Evolutionary conservation across 805 yeast genomes (phyloP).

Genomic region (Teunomyces atbi): DNA sequence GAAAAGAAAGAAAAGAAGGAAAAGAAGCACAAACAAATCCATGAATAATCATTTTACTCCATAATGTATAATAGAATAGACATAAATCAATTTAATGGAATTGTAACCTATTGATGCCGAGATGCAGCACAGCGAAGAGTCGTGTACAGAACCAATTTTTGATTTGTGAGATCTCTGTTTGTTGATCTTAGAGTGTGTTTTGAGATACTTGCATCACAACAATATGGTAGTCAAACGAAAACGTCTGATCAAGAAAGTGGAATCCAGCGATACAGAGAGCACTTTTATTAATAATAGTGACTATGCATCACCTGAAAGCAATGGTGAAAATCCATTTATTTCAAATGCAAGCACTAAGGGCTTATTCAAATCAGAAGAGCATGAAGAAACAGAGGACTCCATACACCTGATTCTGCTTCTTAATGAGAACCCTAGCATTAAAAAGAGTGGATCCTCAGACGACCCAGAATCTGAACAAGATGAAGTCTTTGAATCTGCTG

Average conservation of each 20-base stretch:
- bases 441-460: not conserved
- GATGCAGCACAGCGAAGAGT: not conserved
- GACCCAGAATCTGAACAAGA: not conserved
- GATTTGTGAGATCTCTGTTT: not conserved
- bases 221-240: slow-evolving; percentile 11
- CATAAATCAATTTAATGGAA: not conserved
- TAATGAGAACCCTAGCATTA: not conserved
- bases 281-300: slow-evolving; percentile 44
- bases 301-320: slow-evolving; percentile 12
- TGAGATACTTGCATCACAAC: not conserved
- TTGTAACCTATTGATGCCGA: too few relatives aligned
- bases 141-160: not conserved
- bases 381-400: not conserved
- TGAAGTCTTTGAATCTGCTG: not conserved
- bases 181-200: slow-evolving; percentile 1
- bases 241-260: slow-evolving; percentile 11
- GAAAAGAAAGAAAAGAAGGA: slow-evolving; percentile 25
- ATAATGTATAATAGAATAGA: slow-evolving; percentile 6
- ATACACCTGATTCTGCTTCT: not conserved
- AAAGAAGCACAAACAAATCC: slow-evolving; percentile 18
- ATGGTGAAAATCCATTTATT: slow-evolving; percentile 6
- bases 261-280: slow-evolving; percentile 19
- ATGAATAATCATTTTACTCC: slow-evolving; percentile 3
- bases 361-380: slow-evolving; percentile 1
- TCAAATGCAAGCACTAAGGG: not conserved